Evolutionary conservation across 768 basidiomycete species (phyloP).

Genomic region (Cyathus striatus): DNA sequence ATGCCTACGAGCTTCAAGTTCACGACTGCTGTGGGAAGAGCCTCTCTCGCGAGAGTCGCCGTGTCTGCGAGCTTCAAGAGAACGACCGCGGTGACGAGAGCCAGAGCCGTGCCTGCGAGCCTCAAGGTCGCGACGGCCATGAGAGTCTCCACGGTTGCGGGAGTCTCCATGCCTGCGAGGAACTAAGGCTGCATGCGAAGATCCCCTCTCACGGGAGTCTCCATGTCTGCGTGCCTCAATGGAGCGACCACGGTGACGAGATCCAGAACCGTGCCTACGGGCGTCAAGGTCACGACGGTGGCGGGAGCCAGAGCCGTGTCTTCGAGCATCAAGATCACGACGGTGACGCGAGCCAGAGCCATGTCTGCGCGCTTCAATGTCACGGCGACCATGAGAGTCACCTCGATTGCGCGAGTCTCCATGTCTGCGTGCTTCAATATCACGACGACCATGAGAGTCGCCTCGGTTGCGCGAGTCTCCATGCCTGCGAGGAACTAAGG

Average conservation of each 20-base stretch:
- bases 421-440: constrained; percentile 7
- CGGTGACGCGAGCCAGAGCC: constrained; percentile 2
- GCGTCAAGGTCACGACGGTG: constrained; percentile 3
- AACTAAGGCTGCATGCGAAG: no score
- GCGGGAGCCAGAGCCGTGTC: constrained; percentile 7
- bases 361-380: constrained; percentile 9
- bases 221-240: constrained; percentile 10
- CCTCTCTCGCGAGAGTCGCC: constrained; percentile 7
- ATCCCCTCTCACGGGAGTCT: constrained; percentile 5
- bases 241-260: no score
- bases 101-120: no score
- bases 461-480: constrained; percentile 4
- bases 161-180: constrained; percentile 9
- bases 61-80: neutral
- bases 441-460: neutral
- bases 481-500: constrained; percentile 10
- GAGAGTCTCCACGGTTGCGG: no score
- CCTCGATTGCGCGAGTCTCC: constrained; percentile 5
- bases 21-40: constrained; percentile 4
- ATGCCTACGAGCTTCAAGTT: constrained; percentile 9
- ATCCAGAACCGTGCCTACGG: constrained; percentile 12
- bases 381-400: neutral
- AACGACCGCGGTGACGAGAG: constrained; percentile 4
- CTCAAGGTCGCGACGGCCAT: no score
- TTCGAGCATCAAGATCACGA: constrained; percentile 7